A percentile compares a stretch with the other conserved stretches of the same genome.
phyloP scores from a whole-genome alignment of 2,329 filamentous ascomycete species.

The Penicillium griseofulvum region DNA sequence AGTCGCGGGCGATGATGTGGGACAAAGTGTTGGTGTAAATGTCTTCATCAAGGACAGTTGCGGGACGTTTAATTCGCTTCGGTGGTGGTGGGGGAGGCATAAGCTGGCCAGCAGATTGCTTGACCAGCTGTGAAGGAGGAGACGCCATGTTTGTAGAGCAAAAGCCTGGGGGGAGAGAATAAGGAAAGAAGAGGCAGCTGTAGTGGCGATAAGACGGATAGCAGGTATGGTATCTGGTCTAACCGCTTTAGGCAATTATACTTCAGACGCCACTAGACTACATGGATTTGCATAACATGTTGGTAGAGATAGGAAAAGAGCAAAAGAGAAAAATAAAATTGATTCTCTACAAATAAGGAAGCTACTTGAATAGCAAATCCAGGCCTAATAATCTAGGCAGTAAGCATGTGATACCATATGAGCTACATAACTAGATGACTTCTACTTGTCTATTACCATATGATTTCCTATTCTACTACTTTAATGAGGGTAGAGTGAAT shows the following conservation, averaged over 20 bases:
- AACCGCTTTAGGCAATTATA: slow-evolving; percentile 6
- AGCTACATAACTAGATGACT: no score
- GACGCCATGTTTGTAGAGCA: slow-evolving; percentile 26
- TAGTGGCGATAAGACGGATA: slow-evolving; percentile 17
- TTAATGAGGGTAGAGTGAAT: no score
- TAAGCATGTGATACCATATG: no score
- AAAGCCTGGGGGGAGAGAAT: not conserved
- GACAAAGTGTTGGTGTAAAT: slow-evolving; percentile 87
- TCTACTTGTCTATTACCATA: no score
- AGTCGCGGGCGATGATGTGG: slow-evolving; percentile 93
- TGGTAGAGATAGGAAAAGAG: no score
- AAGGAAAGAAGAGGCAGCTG: not conserved
- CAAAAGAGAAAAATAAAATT: no score
- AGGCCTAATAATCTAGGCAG: no score
- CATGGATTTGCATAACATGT: no score
- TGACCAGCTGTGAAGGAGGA: slow-evolving; percentile 30
- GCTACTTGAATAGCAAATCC: no score
- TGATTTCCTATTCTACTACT: no score
- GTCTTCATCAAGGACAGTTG: slow-evolving; percentile 87
- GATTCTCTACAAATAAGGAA: no score
- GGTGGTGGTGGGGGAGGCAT: slow-evolving; percentile 84
- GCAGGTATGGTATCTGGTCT: slow-evolving; percentile 11
- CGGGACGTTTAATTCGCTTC: slow-evolving; percentile 89
- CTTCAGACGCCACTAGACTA: not conserved
- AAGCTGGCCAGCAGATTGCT: slow-evolving; percentile 53